Base-by-base conservation (phyloP, 2,329 filamentous ascomycete species). In the Microcyclosporella mali region DNA sequence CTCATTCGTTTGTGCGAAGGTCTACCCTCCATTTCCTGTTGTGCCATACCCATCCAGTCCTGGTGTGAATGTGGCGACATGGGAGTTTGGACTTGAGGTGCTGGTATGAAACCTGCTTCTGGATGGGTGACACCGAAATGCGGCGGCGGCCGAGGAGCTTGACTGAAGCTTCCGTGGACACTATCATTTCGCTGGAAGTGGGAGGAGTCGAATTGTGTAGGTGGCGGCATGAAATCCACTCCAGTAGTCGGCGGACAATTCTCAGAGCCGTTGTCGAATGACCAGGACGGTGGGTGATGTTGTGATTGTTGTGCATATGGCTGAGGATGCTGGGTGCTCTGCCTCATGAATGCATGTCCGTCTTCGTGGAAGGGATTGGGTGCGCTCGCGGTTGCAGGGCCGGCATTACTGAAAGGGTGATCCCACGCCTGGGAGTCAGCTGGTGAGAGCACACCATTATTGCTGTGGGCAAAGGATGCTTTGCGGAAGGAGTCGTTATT, bases 191-290 rank as follows among this genome's bases (percentile, higher is more conserved):
- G 50, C n/a, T 47, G 51, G 40, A 53, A 61, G 11, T 46, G 50
- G 10, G 45, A 33, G n/a, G 43, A 45, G 6, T 56, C 53, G 33
- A 76, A 78, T 34, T 80, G 76, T 14, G 43, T 36, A 12, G 38
- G 41, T 14, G 52, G 55, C 30, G 56, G 55, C 48, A 60, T 52
- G 56, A 85, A 82, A 57, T 86, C 85, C 40, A 79, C 81, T 60
- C 85, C 88, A 51, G 78, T 72, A 48, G 79, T 81, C 48, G 88
- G 84, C 6, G 86, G 90, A 64, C 80, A 83, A 49, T 85, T 78
- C 40, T 80, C 84, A 18, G 84, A 85, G 56, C 71, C 72, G 38
- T 74, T 75, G 55, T 79, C 75, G 33, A 68, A 74, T 37, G 79
- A 70, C 84, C 85, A 89, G 49, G 49, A 44, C 61, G 39, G 68